Evolutionary conservation across 148 eudicot genomes (phyloP), one percentile per base, ranked within the genome.

Genomic region (Cornus controversa): DNA sequence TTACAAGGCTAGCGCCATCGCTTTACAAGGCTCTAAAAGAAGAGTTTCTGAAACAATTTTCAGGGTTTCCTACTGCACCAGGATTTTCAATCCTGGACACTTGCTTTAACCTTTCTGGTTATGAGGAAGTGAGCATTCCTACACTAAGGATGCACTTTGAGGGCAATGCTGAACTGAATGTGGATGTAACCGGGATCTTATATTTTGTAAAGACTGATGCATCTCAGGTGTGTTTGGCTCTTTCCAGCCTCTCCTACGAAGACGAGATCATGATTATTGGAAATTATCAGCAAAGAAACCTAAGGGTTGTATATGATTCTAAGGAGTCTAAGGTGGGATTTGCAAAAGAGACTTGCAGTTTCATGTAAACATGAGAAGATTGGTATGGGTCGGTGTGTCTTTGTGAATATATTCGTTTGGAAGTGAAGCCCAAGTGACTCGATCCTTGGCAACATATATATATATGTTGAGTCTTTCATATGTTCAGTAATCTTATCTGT

Each of bases 251-350:
- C 0, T 54, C 69, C 42, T 86, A 90, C 65, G 98, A 90, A 64
- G 92, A 85, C 57, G 95, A 88, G 58, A 80, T 87, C 14, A 85
- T 90, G 1, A 94, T 94, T 20, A 88, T 94, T 69, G 98, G 97
- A 72, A 94, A 94, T 80, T 92, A 80, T 64, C 97, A 94, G 88
- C 98, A 92, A 80, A 90, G 87, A 78, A 92, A 91, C 70, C 79
- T 65, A 7, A 91, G 95, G 74, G 90, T 94, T 45, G 83, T 92
- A 72, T 94, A 92, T 86, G 93, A 94, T 76, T 85, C 90, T 11
- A 85, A 86, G 67, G 75, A 71, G 2, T 89, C 89, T 63, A 71
- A 45, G 36, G 28, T 94, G 57, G 98, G 98, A 75, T 91, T 94
- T 85, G 98, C 93, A 13, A 80, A 83, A 82, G 96, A 94, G 82